Evolutionary conservation across 1,139 yeast species (phyloP).

Genomic region (Keqinozyma sinolaborantium): DNA sequence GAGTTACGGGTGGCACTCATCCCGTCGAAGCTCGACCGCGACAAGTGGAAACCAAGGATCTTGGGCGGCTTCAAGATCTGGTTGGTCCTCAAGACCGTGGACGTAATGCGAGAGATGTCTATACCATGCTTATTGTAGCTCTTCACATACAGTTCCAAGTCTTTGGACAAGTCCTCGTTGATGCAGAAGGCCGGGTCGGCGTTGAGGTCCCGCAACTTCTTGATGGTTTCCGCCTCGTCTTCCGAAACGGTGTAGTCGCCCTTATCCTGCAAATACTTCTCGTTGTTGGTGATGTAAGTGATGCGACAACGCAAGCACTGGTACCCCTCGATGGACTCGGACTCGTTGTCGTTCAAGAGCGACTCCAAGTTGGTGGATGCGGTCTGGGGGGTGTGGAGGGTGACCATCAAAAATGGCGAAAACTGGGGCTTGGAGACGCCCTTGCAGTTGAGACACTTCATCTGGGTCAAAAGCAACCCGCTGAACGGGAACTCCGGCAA

Average conservation of each 20-base stretch:
- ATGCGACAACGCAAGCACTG: conserved; percentile 73
- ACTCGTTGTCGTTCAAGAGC: conserved; percentile 54
- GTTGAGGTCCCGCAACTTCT: conserved; percentile 26
- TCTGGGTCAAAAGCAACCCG: conserved; percentile 62
- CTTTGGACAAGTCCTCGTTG: conserved; percentile 55
- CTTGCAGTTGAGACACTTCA: conserved; percentile 67
- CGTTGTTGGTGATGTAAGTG: conserved; percentile 39
- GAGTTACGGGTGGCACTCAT: conserved; percentile 69
- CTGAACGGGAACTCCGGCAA: conserved; percentile 70
- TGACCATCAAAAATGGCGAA: conserved; percentile 66
- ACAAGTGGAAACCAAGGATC: conserved; percentile 70
- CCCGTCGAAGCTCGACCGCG: conserved; percentile 78
- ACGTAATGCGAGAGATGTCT: conserved; percentile 44
- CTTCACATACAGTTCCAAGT: conserved; percentile 43
- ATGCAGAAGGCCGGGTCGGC: conserved; percentile 39
- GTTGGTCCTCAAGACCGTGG: conserved; percentile 66
- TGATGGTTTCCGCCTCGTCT: conserved; percentile 16
- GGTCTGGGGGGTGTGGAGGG: conserved; percentile 71
- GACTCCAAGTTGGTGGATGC: conserved; percentile 45
- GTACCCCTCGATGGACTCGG: conserved; percentile 76
- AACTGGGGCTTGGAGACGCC: conserved; percentile 57
- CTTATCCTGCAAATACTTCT: conserved; percentile 14
- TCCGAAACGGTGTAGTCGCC: conserved; percentile 6
- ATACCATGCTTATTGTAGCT: conserved; percentile 42
- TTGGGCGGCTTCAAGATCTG: conserved; percentile 65